These are phyloP conservation scores for Marasmius oreades DNA, from an alignment of 1,284 basidiomycete genomes.

Conservation along the genomic window DNA sequence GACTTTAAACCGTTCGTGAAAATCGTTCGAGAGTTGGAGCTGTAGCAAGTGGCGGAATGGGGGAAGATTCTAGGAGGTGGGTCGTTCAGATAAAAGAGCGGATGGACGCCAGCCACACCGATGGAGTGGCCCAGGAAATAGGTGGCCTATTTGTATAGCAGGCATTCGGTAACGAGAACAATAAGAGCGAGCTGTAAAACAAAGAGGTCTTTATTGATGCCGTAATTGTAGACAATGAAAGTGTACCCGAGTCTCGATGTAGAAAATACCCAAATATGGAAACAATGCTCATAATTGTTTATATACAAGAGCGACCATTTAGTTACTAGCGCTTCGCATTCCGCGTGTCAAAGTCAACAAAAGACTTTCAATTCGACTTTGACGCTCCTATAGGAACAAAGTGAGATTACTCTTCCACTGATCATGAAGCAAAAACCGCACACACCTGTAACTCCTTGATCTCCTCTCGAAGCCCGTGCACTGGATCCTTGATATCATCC, in stretches of 20 bases:
- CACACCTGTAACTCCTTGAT: conserved; percentile 77
- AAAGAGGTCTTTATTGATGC: background rate
- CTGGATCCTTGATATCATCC: conserved; percentile 59
- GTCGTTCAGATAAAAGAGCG: background rate
- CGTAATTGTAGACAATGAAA: background rate
- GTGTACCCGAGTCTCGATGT: background rate
- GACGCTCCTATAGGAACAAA: conserved; percentile 52
- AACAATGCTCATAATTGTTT: no score
- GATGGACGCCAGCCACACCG: background rate
- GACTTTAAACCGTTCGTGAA: background rate
- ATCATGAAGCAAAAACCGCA: conserved; percentile 8
- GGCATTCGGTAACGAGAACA: background rate
- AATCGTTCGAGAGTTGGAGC: background rate
- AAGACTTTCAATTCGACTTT: conserved; percentile 74
- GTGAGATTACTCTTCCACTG: background rate
- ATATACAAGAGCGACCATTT: background rate
- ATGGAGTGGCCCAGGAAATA: background rate
- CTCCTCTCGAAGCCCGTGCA: conserved; percentile 65
- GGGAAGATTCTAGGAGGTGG: background rate
- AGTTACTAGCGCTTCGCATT: conserved; percentile 35
- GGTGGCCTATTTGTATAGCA: background rate
- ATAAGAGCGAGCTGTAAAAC: background rate
- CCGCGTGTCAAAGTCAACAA: conserved; percentile 51
- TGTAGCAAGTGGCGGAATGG: background rate
- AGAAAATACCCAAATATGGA: background rate